A percentile compares a stretch with the other conserved stretches of the same genome.
Conservation (phyloP, 2,329 filamentous ascomycete species). For the Paramyrothecium sp. region DNA sequence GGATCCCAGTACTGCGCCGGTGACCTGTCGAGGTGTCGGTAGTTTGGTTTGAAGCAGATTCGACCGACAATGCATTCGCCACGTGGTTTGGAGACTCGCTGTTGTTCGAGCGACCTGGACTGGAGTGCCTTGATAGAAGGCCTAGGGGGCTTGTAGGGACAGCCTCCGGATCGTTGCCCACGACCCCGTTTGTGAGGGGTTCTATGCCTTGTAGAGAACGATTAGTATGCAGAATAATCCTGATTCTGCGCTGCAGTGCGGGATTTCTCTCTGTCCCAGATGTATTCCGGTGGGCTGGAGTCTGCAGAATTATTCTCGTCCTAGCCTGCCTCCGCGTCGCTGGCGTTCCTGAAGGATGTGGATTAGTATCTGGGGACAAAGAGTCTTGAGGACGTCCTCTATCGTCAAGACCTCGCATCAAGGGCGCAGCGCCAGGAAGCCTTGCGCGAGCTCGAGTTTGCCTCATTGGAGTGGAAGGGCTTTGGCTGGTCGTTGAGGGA, state of each 20-base stretch:
- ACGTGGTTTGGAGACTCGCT: too few relatives aligned
- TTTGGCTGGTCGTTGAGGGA: neutral
- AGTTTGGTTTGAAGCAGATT: too few relatives aligned
- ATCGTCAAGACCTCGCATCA: slow-evolving; percentile 19
- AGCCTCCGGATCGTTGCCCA: too few relatives aligned
- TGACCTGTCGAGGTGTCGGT: too few relatives aligned
- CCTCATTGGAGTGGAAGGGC: slow-evolving; percentile 5
- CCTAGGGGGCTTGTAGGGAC: too few relatives aligned
- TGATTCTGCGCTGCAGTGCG: neutral
- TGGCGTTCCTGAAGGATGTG: neutral
- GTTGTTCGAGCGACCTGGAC: too few relatives aligned
- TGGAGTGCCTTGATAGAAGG: too few relatives aligned
- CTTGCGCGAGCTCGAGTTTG: slow-evolving; percentile 18
- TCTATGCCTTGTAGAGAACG: neutral
- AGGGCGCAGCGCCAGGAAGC: slow-evolving; percentile 14
- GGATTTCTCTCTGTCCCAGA: neutral
- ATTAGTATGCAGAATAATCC: neutral
- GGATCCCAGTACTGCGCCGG: too few relatives aligned
- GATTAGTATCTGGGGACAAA: slow-evolving; percentile 11
- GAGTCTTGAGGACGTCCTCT: slow-evolving; percentile 7
- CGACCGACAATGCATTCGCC: too few relatives aligned
- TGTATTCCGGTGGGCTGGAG: neutral
- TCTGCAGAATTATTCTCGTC: slow-evolving; percentile 1
- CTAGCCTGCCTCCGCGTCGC: neutral
- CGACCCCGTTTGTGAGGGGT: too few relatives aligned